Evolutionary conservation across 441 rosid genomes (phyloP).

Genomic region (Bocquillonia castaneifolia): DNA sequence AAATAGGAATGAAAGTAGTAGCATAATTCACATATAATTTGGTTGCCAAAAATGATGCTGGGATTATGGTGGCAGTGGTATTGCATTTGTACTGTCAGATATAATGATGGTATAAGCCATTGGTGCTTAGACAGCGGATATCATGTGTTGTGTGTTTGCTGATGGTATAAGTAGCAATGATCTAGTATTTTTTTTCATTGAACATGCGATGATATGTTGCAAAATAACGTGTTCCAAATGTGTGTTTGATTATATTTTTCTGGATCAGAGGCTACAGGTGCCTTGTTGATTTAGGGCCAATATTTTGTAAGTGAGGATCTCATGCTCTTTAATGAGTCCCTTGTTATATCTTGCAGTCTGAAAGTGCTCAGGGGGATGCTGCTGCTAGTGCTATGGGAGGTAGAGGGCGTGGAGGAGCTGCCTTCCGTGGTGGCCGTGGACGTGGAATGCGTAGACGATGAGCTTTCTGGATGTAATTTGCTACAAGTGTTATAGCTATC

Average conservation of each 20-base stretch:
- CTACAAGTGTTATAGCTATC: not conserved
- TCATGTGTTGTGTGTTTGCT: no score
- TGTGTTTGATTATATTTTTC: not conserved
- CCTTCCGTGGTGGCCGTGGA: slow-evolving; percentile 81
- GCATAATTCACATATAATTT: not conserved
- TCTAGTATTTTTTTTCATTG: no score
- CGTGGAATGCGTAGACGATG: slow-evolving; percentile 97
- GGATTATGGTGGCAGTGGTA: not conserved
- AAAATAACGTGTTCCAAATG: no score
- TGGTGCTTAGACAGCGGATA: no score
- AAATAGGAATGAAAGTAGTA: no score
- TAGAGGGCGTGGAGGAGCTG: slow-evolving; percentile 80
- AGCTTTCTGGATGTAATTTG: slow-evolving; percentile 14
- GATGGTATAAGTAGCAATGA: no score
- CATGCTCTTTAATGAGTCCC: not conserved
- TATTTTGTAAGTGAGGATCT: not conserved
- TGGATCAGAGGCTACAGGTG: not conserved
- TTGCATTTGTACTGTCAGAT: no score
- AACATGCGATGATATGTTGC: no score
- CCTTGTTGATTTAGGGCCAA: not conserved
- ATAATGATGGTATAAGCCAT: no score
- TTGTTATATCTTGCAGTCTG: slow-evolving; percentile 54
- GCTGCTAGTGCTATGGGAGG: slow-evolving; percentile 91
- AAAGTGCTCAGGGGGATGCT: slow-evolving; percentile 99
- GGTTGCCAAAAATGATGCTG: not conserved